Conservation (phyloP, 306 rosid genomes). For the Castanea sativa region DNA sequence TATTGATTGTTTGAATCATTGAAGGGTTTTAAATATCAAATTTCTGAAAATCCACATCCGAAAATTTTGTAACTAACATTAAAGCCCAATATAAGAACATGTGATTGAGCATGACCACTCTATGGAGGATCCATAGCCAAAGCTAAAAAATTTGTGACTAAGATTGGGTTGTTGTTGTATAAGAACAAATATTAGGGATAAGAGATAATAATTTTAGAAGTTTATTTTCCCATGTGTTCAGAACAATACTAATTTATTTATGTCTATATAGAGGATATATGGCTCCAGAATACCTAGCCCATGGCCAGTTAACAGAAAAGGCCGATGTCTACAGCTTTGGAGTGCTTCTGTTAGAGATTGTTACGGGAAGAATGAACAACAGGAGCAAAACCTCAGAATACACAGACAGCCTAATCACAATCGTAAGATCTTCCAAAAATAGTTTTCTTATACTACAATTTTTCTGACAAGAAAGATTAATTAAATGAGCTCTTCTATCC, state of each 20-base stretch:
- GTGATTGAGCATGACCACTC: too few species aligned
- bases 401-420: slow-evolving; percentile 64
- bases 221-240: background rate
- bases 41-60: background rate
- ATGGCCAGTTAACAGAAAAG: slow-evolving; percentile 88
- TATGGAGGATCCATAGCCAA: too few species aligned
- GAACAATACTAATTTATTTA: background rate
- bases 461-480: background rate
- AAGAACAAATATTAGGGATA: background rate
- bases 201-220: background rate
- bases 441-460: too few species aligned
- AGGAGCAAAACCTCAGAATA: slow-evolving; percentile 67
- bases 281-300: slow-evolving; percentile 98
- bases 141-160: too few species aligned
- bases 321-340: slow-evolving; percentile 90
- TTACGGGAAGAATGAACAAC: slow-evolving; percentile 70
- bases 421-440: slow-evolving; percentile 38
- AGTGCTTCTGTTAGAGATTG: slow-evolving; percentile 69
- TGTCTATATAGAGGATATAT: slow-evolving; percentile 68
- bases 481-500: background rate
- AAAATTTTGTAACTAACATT: background rate
- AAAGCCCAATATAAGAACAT: background rate
- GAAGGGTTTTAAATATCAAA: background rate
- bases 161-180: too few species aligned
- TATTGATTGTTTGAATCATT: background rate